Conservation (phyloP, 2,329 filamentous ascomycete species). For the Trichoderma breve region DNA sequence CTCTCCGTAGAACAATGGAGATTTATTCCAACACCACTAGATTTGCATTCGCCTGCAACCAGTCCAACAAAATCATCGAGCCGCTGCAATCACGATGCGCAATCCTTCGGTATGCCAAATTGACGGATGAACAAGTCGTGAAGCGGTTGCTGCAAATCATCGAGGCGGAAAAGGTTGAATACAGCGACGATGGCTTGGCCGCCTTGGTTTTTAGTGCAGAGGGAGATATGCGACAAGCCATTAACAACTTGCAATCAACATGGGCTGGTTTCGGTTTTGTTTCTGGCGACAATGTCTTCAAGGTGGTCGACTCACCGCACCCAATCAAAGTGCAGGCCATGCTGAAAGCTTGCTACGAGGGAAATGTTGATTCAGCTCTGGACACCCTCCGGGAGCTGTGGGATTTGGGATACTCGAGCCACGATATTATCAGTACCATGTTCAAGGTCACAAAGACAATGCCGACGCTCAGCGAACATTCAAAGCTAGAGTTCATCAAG, state of each 20-base stretch:
- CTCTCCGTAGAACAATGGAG: conserved; percentile 93
- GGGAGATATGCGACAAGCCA: conserved; percentile 97
- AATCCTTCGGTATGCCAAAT: conserved; percentile 86
- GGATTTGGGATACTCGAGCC: conserved; percentile 94
- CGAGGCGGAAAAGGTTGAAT: conserved; percentile 84
- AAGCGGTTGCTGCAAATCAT: conserved; percentile 89
- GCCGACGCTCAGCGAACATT: conserved; percentile 85
- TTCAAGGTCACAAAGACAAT: conserved; percentile 98
- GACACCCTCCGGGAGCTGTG: conserved; percentile 87
- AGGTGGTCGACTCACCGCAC: conserved; percentile 93
- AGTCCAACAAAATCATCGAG: conserved; percentile 99
- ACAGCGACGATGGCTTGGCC: conserved; percentile 89
- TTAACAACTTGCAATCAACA: conserved; percentile 97
- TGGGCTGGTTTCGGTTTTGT: conserved; percentile 93
- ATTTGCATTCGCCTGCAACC: conserved; percentile 97
- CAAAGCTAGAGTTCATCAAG: conserved; percentile 95
- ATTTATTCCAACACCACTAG: conserved; percentile 96
- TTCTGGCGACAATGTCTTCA: conserved; percentile 97
- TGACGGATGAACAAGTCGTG: conserved; percentile 90
- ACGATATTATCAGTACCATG: conserved; percentile 99
- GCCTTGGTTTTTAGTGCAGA: conserved; percentile 97
- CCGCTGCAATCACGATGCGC: conserved; percentile 96
- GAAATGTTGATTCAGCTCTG: conserved; percentile 82
- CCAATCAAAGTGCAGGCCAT: conserved; percentile 98
- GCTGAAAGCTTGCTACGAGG: conserved; percentile 95